phyloP scores from a whole-genome alignment of 306 rosid species.

The Glycine soja region DNA sequence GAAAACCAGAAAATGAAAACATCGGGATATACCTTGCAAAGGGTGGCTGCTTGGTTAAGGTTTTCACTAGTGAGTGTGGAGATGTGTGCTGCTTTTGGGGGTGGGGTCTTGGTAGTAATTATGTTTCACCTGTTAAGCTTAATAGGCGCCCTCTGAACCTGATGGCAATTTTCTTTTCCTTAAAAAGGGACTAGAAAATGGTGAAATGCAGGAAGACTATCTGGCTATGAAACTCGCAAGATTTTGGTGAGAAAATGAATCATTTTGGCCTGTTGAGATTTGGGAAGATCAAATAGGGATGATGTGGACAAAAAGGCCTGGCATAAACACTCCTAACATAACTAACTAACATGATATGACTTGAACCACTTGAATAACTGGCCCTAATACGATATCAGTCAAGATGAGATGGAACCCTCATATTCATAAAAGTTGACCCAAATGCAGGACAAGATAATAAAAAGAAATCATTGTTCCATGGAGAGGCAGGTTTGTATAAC shows the following conservation, averaged over 20 bases:
- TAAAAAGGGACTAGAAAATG: neutral
- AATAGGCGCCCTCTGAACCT: neutral
- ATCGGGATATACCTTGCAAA: neutral
- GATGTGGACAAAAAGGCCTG: neutral
- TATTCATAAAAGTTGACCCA: constrained; percentile 15
- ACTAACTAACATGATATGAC: neutral
- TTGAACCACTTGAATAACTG: too few species aligned
- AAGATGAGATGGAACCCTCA: neutral
- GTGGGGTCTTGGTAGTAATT: neutral
- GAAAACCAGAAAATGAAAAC: neutral
- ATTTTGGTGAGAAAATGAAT: neutral
- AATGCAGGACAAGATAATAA: constrained; percentile 23
- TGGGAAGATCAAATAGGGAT: neutral
- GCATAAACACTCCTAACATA: constrained; percentile 3
- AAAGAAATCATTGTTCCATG: neutral
- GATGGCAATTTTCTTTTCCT: neutral
- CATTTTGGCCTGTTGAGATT: neutral
- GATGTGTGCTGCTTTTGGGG: too few species aligned
- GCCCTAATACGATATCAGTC: too few species aligned
- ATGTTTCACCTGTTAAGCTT: neutral
- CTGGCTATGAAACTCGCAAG: neutral
- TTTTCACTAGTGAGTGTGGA: too few species aligned
- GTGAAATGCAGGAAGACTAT: neutral
- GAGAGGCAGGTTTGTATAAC: too few species aligned
- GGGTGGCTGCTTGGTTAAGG: neutral